Conservation (phyloP, 139 green algal species). For the Chara braunii region DNA sequence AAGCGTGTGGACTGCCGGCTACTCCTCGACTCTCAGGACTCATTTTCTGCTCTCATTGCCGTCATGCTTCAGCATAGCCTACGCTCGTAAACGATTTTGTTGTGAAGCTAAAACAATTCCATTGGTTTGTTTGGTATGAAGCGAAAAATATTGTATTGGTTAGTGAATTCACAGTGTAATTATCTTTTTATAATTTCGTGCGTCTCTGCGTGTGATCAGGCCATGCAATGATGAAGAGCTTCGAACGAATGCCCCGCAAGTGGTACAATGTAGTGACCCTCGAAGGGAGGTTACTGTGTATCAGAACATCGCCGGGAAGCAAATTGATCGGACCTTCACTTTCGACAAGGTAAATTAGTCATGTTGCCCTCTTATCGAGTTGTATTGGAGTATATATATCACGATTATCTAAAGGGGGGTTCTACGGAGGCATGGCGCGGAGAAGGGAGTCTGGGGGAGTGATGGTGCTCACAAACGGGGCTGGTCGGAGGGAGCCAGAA, state of each 20-base stretch:
- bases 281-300: constrained; percentile 67
- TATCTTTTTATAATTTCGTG: constrained; percentile 5
- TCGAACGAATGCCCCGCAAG: constrained; percentile 51
- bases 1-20: no score
- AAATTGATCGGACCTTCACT: constrained; percentile 73
- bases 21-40: no score
- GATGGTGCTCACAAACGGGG: background rate
- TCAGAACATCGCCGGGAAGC: constrained; percentile 67
- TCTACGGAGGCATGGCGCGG: background rate
- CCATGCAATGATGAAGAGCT: constrained; percentile 69
- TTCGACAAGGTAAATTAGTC: constrained; percentile 91
- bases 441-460: background rate
- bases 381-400: no score
- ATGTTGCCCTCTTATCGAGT: no score
- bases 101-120: background rate
- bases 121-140: no score
- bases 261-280: constrained; percentile 73
- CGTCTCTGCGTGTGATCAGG: constrained; percentile 37
- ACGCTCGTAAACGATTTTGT: background rate
- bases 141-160: background rate
- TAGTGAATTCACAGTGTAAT: background rate
- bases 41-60: background rate
- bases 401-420: background rate
- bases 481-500: background rate
- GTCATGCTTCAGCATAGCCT: constrained; percentile 5